These are phyloP conservation scores for Kwoniella shandongensis DNA, from an alignment of 768 basidiomycete species.

Conservation along the genomic window DNA sequence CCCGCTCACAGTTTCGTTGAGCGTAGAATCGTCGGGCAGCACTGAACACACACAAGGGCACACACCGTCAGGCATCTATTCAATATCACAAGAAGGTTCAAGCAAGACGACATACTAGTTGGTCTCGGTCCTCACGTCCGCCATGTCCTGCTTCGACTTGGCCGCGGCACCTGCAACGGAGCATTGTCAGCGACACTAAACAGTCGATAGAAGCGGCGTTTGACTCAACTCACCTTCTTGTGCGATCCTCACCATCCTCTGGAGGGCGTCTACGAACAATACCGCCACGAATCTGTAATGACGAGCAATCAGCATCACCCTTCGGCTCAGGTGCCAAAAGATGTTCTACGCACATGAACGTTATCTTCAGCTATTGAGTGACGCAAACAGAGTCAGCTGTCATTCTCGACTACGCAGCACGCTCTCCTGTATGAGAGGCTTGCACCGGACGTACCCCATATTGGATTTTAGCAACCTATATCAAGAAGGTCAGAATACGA, in stretches of 20 bases:
- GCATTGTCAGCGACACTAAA: too few species aligned
- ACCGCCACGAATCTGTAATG: constrained; percentile 74
- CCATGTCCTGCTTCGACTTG: constrained; percentile 60
- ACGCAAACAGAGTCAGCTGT: too few species aligned
- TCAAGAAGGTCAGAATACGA: not conserved
- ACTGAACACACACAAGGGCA: constrained; percentile 46
- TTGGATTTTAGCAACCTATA: constrained; percentile 78
- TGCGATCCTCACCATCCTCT: constrained; percentile 74
- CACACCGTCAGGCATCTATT: constrained; percentile 15
- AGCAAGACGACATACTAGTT: constrained; percentile 56
- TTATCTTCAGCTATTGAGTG: constrained; percentile 67
- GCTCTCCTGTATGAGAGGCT: too few species aligned
- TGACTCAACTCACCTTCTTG: constrained; percentile 48
- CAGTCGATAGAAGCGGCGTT: constrained; percentile 60
- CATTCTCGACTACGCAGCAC: too few species aligned
- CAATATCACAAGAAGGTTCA: not conserved
- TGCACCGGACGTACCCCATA: constrained; percentile 61
- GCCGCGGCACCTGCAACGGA: constrained; percentile 58
- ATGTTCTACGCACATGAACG: constrained; percentile 78
- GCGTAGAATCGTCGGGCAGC: constrained; percentile 87
- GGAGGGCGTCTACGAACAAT: constrained; percentile 85
- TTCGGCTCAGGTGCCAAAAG: constrained; percentile 5
- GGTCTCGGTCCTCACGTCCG: constrained; percentile 76
- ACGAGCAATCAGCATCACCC: too few species aligned
- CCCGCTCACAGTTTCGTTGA: constrained; percentile 42